Conservation (phyloP, 2,329 filamentous ascomycete species). For the Nigrospora sphaerica region DNA sequence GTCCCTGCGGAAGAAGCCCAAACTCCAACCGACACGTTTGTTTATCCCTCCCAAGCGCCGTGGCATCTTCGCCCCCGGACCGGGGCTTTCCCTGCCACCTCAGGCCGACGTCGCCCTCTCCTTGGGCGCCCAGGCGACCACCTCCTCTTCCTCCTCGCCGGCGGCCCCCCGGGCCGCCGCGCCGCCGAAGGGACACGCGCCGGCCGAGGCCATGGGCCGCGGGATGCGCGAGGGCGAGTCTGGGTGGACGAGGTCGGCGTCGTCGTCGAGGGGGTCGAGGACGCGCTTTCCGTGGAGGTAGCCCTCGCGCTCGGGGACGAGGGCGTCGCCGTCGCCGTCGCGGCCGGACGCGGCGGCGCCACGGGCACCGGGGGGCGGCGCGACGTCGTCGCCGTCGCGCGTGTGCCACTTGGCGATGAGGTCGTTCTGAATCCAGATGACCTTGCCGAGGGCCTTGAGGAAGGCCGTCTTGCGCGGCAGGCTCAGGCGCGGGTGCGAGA, state of each 20-base stretch:
- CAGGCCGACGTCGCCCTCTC: too few species aligned
- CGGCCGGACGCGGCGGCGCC: slow-evolving; percentile 45
- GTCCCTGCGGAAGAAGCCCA: too few species aligned
- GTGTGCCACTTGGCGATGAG: slow-evolving; percentile 80
- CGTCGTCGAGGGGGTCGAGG: slow-evolving; percentile 31
- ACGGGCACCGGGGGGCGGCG: slow-evolving; percentile 42
- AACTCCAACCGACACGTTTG: too few species aligned
- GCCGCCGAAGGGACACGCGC: too few species aligned
- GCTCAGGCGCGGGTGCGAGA: slow-evolving; percentile 61
- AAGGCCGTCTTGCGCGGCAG: slow-evolving; percentile 65
- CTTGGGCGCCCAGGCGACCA: too few species aligned
- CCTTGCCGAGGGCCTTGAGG: slow-evolving; percentile 69
- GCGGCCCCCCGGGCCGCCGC: too few species aligned
- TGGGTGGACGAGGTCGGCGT: neutral
- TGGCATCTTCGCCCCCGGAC: too few species aligned
- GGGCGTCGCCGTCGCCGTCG: slow-evolving; percentile 51
- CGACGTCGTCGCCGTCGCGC: slow-evolving; percentile 50
- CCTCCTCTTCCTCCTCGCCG: too few species aligned
- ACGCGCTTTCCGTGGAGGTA: slow-evolving; percentile 58
- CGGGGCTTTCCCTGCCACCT: too few species aligned
- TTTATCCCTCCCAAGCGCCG: too few species aligned
- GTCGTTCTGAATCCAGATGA: slow-evolving; percentile 86
- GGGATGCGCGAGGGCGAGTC: too few species aligned
- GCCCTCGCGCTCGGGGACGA: slow-evolving; percentile 53
- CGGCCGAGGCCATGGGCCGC: too few species aligned